Base-by-base conservation (phyloP, 495 filamentous ascomycete species). In the Penicillium bovifimosum region DNA sequence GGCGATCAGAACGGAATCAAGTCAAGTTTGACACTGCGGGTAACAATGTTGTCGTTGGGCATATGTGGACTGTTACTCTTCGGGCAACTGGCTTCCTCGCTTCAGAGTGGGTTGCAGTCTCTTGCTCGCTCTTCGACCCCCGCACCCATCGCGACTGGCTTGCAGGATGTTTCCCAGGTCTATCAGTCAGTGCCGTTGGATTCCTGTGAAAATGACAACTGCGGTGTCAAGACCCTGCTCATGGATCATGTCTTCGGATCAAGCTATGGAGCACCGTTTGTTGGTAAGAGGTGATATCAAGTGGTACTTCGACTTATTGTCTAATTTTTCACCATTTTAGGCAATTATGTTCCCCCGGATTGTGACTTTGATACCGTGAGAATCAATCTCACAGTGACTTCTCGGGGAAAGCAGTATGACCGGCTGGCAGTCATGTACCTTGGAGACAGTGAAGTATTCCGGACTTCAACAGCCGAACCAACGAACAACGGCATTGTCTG, bases 381-480 rank as follows among this genome's bases (percentile, higher is more conserved):
- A 18, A 84, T 95, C 66, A 95, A 93, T 61, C 77, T 96, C 47
- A 95, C 86, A 0, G 85, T 90, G 28, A 82, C 83, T 1, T 88
- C 85, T 3, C 67, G 74, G 51, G 90, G 91, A 0, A 74, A 80
- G 2, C 90, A 96, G 57, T 96, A 79, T 69, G 91, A 96, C 61
- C 74, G 90, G 6, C 74, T 96, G 9, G 90, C 83, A 5, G 63
- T 86, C 14, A 84, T 95, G 79, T 95, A 87, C 56, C 73, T 95
- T 43, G 86, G 84, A 13, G 87, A 92, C 64, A 80, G 80, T 16
- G 91, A 95, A 64, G 76, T 96, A 3, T 93, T 86, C 73, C 76
- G 91, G 20, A 95, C 91, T 3, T 92, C 88, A 10, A 96, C 91
- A 5, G 89, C 90, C 0, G 87, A 96, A 68, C 91, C 91, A 3